A percentile compares a stretch with the other conserved stretches of the same genome.
Evolutionary conservation across 106 monocot genomes (phyloP).

Genomic region (Allium cepa): DNA sequence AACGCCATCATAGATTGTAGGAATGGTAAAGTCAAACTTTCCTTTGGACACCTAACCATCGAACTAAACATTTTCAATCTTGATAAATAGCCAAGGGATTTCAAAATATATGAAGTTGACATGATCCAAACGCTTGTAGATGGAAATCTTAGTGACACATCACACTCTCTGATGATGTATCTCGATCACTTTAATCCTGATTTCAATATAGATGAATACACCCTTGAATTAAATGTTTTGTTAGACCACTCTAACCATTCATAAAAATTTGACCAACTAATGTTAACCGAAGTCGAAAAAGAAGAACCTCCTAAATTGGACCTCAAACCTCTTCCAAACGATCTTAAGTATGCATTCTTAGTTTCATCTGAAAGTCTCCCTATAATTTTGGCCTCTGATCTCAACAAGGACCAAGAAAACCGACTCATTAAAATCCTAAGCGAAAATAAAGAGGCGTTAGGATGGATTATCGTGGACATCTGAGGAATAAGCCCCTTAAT

Average conservation of each 20-base stretch:
- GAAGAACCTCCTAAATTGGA: neutral
- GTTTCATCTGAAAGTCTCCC: neutral
- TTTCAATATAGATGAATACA: neutral
- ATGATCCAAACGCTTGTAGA: neutral
- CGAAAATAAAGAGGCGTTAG: neutral
- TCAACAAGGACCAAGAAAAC: neutral
- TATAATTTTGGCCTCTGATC: neutral
- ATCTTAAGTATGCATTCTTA: neutral
- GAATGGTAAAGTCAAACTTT: neutral
- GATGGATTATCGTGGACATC: neutral
- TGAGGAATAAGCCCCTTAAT: neutral
- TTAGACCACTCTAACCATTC: neutral
- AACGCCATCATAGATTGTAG: constrained; percentile 1
- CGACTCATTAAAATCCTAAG: neutral
- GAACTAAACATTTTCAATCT: too few relatives aligned
- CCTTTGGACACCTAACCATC: neutral
- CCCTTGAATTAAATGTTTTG: too few relatives aligned
- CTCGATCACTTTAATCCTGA: neutral
- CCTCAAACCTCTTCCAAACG: neutral
- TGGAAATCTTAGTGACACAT: neutral
- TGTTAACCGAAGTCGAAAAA: neutral
- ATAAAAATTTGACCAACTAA: neutral
- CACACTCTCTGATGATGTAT: neutral
- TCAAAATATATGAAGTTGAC: neutral
- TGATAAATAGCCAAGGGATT: neutral